These are phyloP conservation scores for Verticillium zaregamsianum DNA, from an alignment of 2,329 filamentous ascomycete genomes.

Conservation along the genomic window DNA sequence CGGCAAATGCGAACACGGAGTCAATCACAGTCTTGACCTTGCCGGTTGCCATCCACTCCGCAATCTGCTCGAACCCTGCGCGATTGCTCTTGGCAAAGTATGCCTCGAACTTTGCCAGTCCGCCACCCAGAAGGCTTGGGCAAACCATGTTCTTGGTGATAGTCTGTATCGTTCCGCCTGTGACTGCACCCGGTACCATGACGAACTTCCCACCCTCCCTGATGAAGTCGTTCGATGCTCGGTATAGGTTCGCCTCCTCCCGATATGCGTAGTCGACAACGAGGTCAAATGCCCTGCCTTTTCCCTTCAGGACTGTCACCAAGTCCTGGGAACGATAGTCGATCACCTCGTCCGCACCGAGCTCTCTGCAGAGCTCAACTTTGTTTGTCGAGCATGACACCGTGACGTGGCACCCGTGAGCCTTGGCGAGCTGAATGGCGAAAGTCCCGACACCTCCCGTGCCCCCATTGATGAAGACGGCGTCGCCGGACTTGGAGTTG, in stretches of 20 bases:
- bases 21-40: slow-evolving; percentile 55
- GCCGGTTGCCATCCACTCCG: slow-evolving; percentile 51
- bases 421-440: slow-evolving; percentile 62
- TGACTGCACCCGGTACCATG: slow-evolving; percentile 46
- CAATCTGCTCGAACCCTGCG: slow-evolving; percentile 45
- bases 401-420: slow-evolving; percentile 57
- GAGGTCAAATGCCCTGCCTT: slow-evolving; percentile 42
- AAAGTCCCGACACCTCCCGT: slow-evolving; percentile 60
- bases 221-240: slow-evolving; percentile 44
- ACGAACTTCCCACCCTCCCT: slow-evolving; percentile 42
- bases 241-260: slow-evolving; percentile 46
- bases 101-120: slow-evolving; percentile 37
- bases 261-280: slow-evolving; percentile 55
- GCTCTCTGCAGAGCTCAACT: slow-evolving; percentile 46
- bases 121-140: slow-evolving; percentile 31
- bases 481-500: slow-evolving; percentile 45
- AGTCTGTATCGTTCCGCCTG: slow-evolving; percentile 28
- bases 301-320: slow-evolving; percentile 37
- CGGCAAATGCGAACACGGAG: slow-evolving; percentile 49
- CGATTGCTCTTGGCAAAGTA: slow-evolving; percentile 33
- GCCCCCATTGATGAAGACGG: slow-evolving; percentile 62
- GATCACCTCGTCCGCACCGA: slow-evolving; percentile 63
- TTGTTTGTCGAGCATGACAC: slow-evolving; percentile 59
- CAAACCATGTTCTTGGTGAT: slow-evolving; percentile 16
- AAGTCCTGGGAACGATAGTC: slow-evolving; percentile 54